phyloP scores from a whole-genome alignment of 768 basidiomycete species.

The Mycena vulgaris region DNA sequence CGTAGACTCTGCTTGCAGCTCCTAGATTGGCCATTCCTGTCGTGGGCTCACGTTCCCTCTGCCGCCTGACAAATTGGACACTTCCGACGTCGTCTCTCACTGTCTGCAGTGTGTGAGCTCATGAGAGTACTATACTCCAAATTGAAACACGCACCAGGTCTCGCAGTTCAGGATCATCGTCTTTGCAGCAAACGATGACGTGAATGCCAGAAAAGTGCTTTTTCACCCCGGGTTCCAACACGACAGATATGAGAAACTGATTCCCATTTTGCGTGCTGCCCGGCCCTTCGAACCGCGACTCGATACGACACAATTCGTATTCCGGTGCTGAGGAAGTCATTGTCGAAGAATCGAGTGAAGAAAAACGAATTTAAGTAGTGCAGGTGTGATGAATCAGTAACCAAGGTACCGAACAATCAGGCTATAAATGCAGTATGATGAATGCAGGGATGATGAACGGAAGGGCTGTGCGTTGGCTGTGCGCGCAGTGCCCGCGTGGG shows the following conservation, averaged over 20 bases:
- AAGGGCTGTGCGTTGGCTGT: not conserved
- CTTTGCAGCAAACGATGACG: conserved; percentile 12
- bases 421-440: no score
- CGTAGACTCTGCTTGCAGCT: not conserved
- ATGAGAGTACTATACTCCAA: not conserved
- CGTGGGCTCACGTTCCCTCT: conserved; percentile 9
- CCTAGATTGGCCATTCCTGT: not conserved
- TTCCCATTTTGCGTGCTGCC: conserved; percentile 4
- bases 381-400: conserved; percentile 9
- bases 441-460: no score
- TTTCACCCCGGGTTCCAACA: conserved; percentile 17
- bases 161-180: conserved; percentile 7
- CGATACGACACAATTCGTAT: conserved; percentile 12
- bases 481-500: not conserved
- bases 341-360: not conserved
- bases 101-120: not conserved
- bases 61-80: conserved; percentile 1
- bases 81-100: conserved; percentile 9
- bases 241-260: conserved; percentile 10
- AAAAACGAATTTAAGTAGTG: not conserved
- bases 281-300: conserved; percentile 24
- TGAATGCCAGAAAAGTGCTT: conserved; percentile 20
- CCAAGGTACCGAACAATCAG: conserved; percentile 14
- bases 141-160: conserved; percentile 12
- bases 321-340: conserved; percentile 6